Conservation (phyloP, 306 rosid genomes). For the Fragaria nilgerrensis region DNA sequence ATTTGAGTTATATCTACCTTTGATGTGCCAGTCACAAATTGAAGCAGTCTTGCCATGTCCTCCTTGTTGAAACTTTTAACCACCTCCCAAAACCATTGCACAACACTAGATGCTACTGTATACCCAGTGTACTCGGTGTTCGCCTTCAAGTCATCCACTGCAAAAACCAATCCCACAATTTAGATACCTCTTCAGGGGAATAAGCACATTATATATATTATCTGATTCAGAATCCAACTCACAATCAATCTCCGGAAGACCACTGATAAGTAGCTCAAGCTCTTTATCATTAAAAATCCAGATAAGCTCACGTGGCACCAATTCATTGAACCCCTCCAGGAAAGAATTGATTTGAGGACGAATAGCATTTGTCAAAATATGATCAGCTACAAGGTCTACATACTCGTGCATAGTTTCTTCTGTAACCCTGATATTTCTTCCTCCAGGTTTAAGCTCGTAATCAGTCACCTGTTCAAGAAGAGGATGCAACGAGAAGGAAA, state of each 20-base stretch:
- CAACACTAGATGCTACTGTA: conserved; percentile 84
- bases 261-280: conserved; percentile 98
- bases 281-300: conserved; percentile 93
- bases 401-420: conserved; percentile 99
- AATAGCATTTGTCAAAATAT: conserved; percentile 88
- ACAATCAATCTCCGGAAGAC: conserved; percentile 99
- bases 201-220: conserved; percentile 3
- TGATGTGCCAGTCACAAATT: conserved; percentile 98
- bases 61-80: conserved; percentile 86
- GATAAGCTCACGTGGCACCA: conserved; percentile 80
- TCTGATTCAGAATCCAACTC: conserved; percentile 34
- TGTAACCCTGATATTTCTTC: conserved; percentile 93
- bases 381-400: conserved; percentile 97
- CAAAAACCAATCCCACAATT: conserved; percentile 39
- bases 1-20: conserved; percentile 52
- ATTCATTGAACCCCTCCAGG: conserved; percentile 76
- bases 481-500: background rate
- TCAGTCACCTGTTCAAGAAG: conserved; percentile 72
- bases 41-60: conserved; percentile 98
- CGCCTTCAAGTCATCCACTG: conserved; percentile 96
- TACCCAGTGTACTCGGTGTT: conserved; percentile 88
- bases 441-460: conserved; percentile 98
- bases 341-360: conserved; percentile 93
- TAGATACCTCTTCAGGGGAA: conserved; percentile 20
- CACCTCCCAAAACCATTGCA: conserved; percentile 99